Base-by-base conservation (phyloP, 2,329 filamentous ascomycete genomes). In the Neophaeococcomyces aloes region DNA sequence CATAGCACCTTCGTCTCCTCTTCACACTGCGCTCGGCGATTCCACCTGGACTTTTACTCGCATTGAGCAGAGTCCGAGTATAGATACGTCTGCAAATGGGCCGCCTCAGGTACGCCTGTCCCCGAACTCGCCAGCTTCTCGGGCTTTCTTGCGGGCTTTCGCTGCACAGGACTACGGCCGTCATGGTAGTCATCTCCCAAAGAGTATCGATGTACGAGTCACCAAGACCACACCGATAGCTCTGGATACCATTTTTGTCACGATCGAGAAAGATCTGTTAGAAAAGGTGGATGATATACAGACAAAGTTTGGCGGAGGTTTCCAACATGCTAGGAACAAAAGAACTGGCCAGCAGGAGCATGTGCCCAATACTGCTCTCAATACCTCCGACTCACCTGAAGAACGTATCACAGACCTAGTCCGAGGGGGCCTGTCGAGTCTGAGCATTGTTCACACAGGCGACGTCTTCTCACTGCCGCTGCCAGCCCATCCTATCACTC, bases 171-270 rank as follows among this genome's bases (percentile, higher is more conserved):
- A 86, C 18, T 83, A 84, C 10, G 85, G 83, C 45, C 86, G 83
- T 60, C 72, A 86, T 35, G 74, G 79, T 19, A 78, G 78, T 51
- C 78, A 83, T 55, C 78, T 80, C 53, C 80, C 86, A 54, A 77
- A 79, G 50, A 79, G 83, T 7, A 83, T 95, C 51, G 88, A 95
- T 62, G 82, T 96, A 49, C 72, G 86, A 46, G 74, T 93, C 19
- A 69, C 93, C 46, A 83, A 94, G 59, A 84, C 91, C 6, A 74
- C 81, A 7, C 84, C 89, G 1, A 65, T 96, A 19, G 74, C 80
- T 2, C 68, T 96, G 19, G 86, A 95, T 48, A 86, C 84, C 0
- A 75, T 96, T 13, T 94, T 86, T 59, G 85, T 96, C 46, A 86
- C 77, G 38, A 71, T 95, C 5, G 87, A 95, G 58, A 82, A 79